Conservation (phyloP, 768 basidiomycete genomes). For the Mycena chlorophos region DNA sequence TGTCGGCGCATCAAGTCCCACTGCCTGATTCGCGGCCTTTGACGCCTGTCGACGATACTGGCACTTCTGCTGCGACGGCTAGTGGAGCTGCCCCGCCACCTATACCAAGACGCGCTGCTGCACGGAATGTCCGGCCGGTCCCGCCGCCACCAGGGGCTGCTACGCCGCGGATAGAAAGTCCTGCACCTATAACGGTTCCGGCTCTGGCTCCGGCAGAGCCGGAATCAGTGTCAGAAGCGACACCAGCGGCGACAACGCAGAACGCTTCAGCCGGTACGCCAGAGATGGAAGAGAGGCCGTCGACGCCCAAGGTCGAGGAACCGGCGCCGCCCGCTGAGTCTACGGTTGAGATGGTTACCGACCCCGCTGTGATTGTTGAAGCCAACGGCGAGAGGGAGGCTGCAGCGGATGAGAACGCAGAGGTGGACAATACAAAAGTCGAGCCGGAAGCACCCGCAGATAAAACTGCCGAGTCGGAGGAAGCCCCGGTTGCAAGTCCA, state of each 20-base stretch:
- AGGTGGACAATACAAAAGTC: too few species aligned
- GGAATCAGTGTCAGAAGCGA: neutral
- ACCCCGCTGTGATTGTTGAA: neutral
- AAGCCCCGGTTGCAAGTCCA: slow-evolving; percentile 1
- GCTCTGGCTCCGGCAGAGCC: slow-evolving; percentile 1
- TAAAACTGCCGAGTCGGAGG: too few species aligned
- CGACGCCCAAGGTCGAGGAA: neutral
- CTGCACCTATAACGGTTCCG: slow-evolving; percentile 4
- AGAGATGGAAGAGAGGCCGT: neutral
- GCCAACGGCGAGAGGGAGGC: neutral
- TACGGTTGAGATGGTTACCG: neutral
- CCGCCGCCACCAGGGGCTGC: slow-evolving; percentile 14
- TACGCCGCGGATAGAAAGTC: neutral
- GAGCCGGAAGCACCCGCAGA: too few species aligned
- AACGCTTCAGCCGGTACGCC: neutral
- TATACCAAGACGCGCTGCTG: slow-evolving; percentile 65
- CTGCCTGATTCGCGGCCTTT: slow-evolving; percentile 44
- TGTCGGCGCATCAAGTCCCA: slow-evolving; percentile 38
- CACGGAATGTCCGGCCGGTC: slow-evolving; percentile 42
- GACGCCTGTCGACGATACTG: slow-evolving; percentile 36
- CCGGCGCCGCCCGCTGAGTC: neutral
- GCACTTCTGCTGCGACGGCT: slow-evolving; percentile 21
- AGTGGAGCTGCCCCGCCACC: slow-evolving; percentile 47
- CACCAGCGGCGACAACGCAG: neutral
- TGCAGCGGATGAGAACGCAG: slow-evolving; percentile 6